Evolutionary conservation across 2,329 filamentous ascomycete genomes (phyloP), one percentile per base, ranked within the genome.

Genomic region (Escovopsis weberi): DNA sequence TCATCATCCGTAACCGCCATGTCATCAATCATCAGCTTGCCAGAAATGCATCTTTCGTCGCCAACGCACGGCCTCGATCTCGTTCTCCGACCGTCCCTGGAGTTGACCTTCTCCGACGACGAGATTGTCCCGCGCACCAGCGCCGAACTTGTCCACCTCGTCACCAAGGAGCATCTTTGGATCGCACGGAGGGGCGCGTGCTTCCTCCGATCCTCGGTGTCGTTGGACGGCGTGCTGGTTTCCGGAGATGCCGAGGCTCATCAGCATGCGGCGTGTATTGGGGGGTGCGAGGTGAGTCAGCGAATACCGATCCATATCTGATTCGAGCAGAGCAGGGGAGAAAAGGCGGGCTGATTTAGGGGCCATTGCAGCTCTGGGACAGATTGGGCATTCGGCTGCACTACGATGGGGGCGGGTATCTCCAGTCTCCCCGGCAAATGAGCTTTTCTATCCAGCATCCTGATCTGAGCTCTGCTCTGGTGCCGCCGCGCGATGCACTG

Each of bases 361-460:
- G 28, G 28, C 6, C 28, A 30, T 6, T 30, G 28, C 38, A 62
- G 60, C 26, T 59, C 4, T 63, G 61, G 60, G 35, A 48, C 41
- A 51, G 53, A 3, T 44, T 63, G 1, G 54, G 56, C 2, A 33
- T 64, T 33, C 50, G 45, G 5, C 43, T 63, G 3, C 50, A 53
- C 12, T 43, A 47, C n/a, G 44, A 50, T n/a, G 38, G 39, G 6
- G 41, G 42, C 30, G 33, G 30, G 3, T 11, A 12, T 7, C n/a
- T 40, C 2, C 43, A 47, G 15, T 30, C 50, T 5, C 41, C 51
- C 3, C 51, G 50, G 9, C 42, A 48, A 10, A 39, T 60, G 7
- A 43, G 47, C 1, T 64, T 64, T 35, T 60, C 56, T 1, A 52
- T 66, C 7, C 57, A 64, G 39, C 63, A 66, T 41, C 54, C 59